A percentile compares a stretch with the other conserved stretches of the same genome.
These are phyloP conservation scores for Triticum aestivum DNA, from an alignment of 176 grass and related monocot species.

Conservation along the genomic window IWGSC_CS_RefSeq_v2.1 NC_057802.1:91252090-91252589, in stretches of 20 bases:
- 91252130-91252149: neutral
- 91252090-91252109: neutral
- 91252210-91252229: neutral
- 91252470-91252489: conserved; percentile 41
- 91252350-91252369: neutral
- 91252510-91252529: conserved; percentile 76
- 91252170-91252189: neutral
- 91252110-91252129: neutral
- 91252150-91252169: neutral
- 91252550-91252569: neutral
- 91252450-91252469: neutral
- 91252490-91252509: conserved; percentile 67
- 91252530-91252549: conserved; percentile 48
- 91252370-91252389: neutral
- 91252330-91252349: neutral
- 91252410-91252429: conserved; percentile 35
- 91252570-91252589: neutral
- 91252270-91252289: conserved; percentile 17
- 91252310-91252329: neutral
- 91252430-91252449: neutral
- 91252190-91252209: neutral
- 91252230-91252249: neutral
- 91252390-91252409: conserved; percentile 21
- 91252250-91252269: conserved; percentile 7
- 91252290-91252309: neutral